Conservation (phyloP, 2,329 filamentous ascomycete species). For the Aureobasidium sp. region DNA sequence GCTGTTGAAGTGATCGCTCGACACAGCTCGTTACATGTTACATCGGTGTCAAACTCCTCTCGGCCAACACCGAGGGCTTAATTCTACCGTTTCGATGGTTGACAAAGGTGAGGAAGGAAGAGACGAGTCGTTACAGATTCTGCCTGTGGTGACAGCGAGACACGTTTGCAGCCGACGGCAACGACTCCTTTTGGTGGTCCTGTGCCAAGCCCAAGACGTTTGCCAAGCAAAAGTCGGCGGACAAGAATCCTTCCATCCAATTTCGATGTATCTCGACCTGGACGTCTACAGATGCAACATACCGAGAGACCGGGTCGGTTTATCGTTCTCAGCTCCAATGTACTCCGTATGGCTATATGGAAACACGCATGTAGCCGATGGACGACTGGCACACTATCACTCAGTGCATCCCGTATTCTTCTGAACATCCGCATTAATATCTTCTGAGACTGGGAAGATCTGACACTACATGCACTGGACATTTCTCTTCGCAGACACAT, state of each 20-base stretch:
- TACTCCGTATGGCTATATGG: no score
- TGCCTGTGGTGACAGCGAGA: not conserved
- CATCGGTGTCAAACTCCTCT: not conserved
- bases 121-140: not conserved
- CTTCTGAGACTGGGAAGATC: no score
- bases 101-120: not conserved
- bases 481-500: no score
- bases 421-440: no score
- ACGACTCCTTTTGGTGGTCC: not conserved
- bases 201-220: not conserved
- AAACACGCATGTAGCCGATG: not conserved
- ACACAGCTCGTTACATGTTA: no score
- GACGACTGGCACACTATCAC: not conserved
- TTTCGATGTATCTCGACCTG: not conserved
- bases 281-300: not conserved
- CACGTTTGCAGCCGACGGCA: not conserved
- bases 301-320: no score
- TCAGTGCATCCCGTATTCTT: no score
- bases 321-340: no score
- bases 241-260: no score
- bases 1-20: no score
- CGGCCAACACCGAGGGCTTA: not conserved
- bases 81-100: not conserved
- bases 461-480: no score
- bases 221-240: not conserved